Evolutionary conservation across 179 eudicot genomes (phyloP).

Genomic region (Heliamphora pulchella): DNA sequence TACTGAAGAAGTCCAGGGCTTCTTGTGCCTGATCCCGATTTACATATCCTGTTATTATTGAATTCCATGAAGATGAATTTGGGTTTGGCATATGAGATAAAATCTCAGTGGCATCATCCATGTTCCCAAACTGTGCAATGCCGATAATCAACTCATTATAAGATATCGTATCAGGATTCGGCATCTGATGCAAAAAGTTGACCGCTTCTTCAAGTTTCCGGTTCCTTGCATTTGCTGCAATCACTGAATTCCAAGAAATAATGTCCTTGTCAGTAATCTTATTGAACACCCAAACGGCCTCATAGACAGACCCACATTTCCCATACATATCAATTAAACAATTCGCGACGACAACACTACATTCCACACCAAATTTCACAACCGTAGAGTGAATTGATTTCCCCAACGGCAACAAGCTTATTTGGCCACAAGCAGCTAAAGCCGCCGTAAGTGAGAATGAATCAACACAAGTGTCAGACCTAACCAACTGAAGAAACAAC

Average conservation of each 20-base stretch:
- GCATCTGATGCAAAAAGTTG: conserved; percentile 49
- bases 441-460: conserved; percentile 55
- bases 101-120: conserved; percentile 49
- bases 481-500: conserved; percentile 44
- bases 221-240: conserved; percentile 65
- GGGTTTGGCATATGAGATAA: conserved; percentile 47
- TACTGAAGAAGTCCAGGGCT: conserved; percentile 46
- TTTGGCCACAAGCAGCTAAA: conserved; percentile 60
- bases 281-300: conserved; percentile 38
- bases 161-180: conserved; percentile 57
- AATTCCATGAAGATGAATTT: conserved; percentile 73
- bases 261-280: conserved; percentile 38
- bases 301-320: conserved; percentile 43
- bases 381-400: conserved; percentile 53
- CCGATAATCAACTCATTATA: conserved; percentile 66
- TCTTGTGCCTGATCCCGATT: conserved; percentile 41
- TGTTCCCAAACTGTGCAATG: conserved; percentile 55
- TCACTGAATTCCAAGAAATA: conserved; percentile 72
- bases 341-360: conserved; percentile 43
- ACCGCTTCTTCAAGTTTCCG: conserved; percentile 46
- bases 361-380: conserved; percentile 41
- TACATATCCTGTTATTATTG: conserved; percentile 67
- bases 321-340: conserved; percentile 89
- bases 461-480: conserved; percentile 43
- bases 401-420: conserved; percentile 43